phyloP scores from a whole-genome alignment of 805 yeast genomes.

The Candida krabiensis region DNA sequence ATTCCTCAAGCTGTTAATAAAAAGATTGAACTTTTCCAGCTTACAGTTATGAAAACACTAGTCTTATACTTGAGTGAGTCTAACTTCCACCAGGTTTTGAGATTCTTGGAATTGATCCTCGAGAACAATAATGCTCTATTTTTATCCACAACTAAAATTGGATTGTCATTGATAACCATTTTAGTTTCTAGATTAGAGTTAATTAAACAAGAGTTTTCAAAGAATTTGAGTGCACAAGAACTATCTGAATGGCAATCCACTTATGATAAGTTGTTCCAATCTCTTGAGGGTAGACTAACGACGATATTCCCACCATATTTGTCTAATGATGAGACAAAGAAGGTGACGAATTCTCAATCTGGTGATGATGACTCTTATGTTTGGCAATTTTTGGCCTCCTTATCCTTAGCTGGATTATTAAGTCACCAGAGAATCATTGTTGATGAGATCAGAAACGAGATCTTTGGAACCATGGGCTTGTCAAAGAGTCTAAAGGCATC shows the following conservation, averaged over 20 bases:
- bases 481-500: slow-evolving; percentile 51
- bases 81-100: slow-evolving; percentile 74
- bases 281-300: slow-evolving; percentile 74
- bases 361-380: slow-evolving; percentile 75
- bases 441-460: slow-evolving; percentile 90
- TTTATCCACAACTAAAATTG: slow-evolving; percentile 72
- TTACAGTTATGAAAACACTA: slow-evolving; percentile 78
- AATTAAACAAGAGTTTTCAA: slow-evolving; percentile 73
- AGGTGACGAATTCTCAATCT: slow-evolving; percentile 36
- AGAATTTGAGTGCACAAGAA: slow-evolving; percentile 51
- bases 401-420: slow-evolving; percentile 86
- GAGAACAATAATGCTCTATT: slow-evolving; percentile 69
- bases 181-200: slow-evolving; percentile 88
- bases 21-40: slow-evolving; percentile 74
- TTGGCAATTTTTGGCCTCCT: slow-evolving; percentile 96
- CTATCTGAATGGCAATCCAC: slow-evolving; percentile 72
- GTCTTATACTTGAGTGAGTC: slow-evolving; percentile 84
- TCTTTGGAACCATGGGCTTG: slow-evolving; percentile 80
- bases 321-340: slow-evolving; percentile 29
- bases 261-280: slow-evolving; percentile 78
- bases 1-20: slow-evolving; percentile 55
- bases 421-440: slow-evolving; percentile 92
- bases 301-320: slow-evolving; percentile 76
- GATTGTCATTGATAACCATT: slow-evolving; percentile 86
- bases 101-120: slow-evolving; percentile 67